A percentile compares a stretch with the other conserved stretches of the same genome.
Conservation (phyloP, 352 stramenopile genomes). For the Phytophthora idaei region DNA sequence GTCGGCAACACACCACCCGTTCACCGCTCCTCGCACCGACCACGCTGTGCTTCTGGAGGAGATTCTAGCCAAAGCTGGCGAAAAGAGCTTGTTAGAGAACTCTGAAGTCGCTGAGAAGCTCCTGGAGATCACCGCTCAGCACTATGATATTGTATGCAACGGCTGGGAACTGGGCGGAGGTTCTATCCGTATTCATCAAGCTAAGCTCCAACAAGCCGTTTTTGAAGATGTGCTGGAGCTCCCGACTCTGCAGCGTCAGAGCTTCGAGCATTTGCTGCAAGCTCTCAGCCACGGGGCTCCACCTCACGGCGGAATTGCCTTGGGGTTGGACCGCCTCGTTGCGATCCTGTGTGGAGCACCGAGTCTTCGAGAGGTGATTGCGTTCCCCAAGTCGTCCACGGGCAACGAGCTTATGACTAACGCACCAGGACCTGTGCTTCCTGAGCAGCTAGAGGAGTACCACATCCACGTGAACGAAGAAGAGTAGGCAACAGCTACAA, state of each 20-base stretch:
- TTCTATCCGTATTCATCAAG: constrained; percentile 86
- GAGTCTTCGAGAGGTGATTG: constrained; percentile 89
- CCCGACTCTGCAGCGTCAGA: constrained; percentile 66
- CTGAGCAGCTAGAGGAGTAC: constrained; percentile 78
- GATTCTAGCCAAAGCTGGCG: constrained; percentile 39
- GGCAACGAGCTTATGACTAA: constrained; percentile 90
- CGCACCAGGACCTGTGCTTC: constrained; percentile 66
- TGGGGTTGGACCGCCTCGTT: constrained; percentile 87
- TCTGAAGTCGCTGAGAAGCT: constrained; percentile 57
- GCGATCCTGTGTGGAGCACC: constrained; percentile 80
- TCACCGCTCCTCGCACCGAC: constrained; percentile 72
- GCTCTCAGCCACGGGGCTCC: constrained; percentile 79
- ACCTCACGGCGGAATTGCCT: constrained; percentile 83
- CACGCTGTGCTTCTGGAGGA: constrained; percentile 52
- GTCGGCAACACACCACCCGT: constrained; percentile 86
- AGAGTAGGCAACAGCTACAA: constrained; percentile 15
- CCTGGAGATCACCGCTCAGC: constrained; percentile 69
- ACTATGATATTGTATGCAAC: constrained; percentile 91
- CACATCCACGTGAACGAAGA: constrained; percentile 68
- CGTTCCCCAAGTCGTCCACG: constrained; percentile 90
- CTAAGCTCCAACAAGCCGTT: constrained; percentile 71
- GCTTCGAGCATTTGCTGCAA: constrained; percentile 86
- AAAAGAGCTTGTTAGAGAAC: constrained; percentile 56
- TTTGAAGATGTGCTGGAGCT: constrained; percentile 84
- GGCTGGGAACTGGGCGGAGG: constrained; percentile 88